Evolutionary conservation across 73 alveolate genomes (phyloP).

Genomic region (Paramecium caudatum): DNA sequence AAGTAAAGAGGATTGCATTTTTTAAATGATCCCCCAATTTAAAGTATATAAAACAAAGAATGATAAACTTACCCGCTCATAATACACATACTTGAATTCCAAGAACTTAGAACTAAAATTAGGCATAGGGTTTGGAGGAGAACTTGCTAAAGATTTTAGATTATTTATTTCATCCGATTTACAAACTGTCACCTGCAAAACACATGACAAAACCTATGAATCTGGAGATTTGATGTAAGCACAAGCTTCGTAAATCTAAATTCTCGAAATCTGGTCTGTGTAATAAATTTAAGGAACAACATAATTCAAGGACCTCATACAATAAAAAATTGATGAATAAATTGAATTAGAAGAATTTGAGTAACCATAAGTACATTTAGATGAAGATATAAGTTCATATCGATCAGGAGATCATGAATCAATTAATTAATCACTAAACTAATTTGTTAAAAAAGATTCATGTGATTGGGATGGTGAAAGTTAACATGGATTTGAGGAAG

Average conservation of each 20-base stretch:
- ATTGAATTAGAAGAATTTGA: conserved; percentile 24
- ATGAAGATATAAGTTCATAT: conserved; percentile 68
- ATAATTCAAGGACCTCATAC: conserved; percentile 1
- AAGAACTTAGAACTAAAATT: conserved; percentile 1
- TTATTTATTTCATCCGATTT: neutral
- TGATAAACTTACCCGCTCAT: conserved; percentile 45
- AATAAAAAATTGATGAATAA: conserved; percentile 19
- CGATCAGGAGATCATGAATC: conserved; percentile 61
- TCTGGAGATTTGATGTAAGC: neutral
- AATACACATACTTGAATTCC: conserved; percentile 42
- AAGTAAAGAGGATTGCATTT: conserved; percentile 42
- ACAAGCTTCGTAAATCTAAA: neutral
- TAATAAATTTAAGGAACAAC: conserved; percentile 27
- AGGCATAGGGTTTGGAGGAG: conserved; percentile 68
- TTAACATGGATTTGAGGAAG: conserved; percentile 51
- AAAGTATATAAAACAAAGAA: neutral
- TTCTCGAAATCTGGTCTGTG: conserved; percentile 38
- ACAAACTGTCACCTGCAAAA: neutral
- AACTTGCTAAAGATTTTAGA: conserved; percentile 48
- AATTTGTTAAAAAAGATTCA: neutral
- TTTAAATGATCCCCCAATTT: conserved; percentile 8
- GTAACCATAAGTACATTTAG: conserved; percentile 40
- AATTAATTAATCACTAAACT: neutral
- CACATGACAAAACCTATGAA: conserved; percentile 48
- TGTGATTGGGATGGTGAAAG: conserved; percentile 56